These are phyloP conservation scores for Annona cherimola DNA, from an alignment of 164 flowering plant genomes.

Conservation along the genomic window DNA sequence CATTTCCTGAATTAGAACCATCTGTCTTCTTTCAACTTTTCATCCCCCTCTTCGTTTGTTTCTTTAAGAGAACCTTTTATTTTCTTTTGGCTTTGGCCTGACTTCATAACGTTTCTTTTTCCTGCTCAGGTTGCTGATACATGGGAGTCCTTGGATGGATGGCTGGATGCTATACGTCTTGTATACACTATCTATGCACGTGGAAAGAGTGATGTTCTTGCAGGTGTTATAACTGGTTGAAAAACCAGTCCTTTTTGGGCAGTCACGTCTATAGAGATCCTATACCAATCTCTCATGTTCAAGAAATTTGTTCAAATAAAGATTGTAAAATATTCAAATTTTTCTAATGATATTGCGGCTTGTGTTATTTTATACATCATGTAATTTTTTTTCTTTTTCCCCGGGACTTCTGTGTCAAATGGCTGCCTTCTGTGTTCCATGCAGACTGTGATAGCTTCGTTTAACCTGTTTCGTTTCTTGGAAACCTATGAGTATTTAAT, in stretches of 20 bases:
- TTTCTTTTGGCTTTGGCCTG: neutral
- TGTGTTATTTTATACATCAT: neutral
- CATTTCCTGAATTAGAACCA: neutral
- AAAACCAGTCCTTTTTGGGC: neutral
- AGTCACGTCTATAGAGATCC: neutral
- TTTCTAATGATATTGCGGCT: neutral
- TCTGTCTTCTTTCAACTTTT: too few relatives aligned
- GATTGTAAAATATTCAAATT: neutral
- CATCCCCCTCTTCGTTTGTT: neutral
- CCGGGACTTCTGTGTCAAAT: neutral
- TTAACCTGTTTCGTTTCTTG: neutral
- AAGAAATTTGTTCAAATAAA: neutral
- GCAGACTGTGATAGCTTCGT: neutral
- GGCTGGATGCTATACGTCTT: slow-evolving; percentile 93
- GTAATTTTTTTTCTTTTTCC: neutral
- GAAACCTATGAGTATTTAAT: neutral
- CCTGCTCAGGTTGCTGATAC: slow-evolving; percentile 74
- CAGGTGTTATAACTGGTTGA: slow-evolving; percentile 75
- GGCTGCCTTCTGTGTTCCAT: neutral
- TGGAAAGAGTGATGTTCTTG: slow-evolving; percentile 79
- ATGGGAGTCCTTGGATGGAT: slow-evolving; percentile 89
- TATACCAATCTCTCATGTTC: too few relatives aligned
- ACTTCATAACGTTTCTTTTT: too few relatives aligned
- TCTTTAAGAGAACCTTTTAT: too few relatives aligned
- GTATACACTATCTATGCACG: slow-evolving; percentile 93